Percentiles rank a stretch among this genome's conserved stretches.
phyloP scores from a whole-genome alignment of 2,329 filamentous ascomycete species.

The Allantophomopsis cytisporea region DNA sequence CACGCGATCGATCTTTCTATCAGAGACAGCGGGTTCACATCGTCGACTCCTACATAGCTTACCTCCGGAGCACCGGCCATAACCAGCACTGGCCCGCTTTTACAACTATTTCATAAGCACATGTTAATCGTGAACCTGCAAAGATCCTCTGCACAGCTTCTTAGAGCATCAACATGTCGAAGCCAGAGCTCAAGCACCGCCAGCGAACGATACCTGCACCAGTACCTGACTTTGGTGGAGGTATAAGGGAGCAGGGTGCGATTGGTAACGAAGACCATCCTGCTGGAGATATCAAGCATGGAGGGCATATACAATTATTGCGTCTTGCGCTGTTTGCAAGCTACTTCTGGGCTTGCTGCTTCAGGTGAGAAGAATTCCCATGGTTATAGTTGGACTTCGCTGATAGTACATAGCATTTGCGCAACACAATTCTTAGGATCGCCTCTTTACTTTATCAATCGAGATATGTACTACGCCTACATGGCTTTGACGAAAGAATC shows the following conservation, averaged over 20 bases:
- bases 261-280: constrained; percentile 14
- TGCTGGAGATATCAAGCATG: constrained; percentile 18
- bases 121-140: too few species aligned
- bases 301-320: constrained; percentile 5
- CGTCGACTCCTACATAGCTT: too few species aligned
- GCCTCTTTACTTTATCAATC: constrained; percentile 64
- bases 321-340: constrained; percentile 3
- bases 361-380: constrained; percentile 9
- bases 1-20: too few species aligned
- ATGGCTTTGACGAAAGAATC: constrained; percentile 80
- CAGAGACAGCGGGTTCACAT: too few species aligned
- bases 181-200: constrained; percentile 14
- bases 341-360: constrained; percentile 15
- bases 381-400: constrained; percentile 1
- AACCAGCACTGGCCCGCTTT: too few species aligned
- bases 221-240: constrained; percentile 3
- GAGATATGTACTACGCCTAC: constrained; percentile 70
- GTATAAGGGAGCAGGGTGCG: constrained; percentile 3
- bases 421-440: constrained; percentile 63
- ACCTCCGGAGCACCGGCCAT: too few species aligned
- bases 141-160: too few species aligned
- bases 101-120: too few species aligned
- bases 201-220: constrained; percentile 3
- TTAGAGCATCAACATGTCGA: not conserved
- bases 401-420: constrained; percentile 36